phyloP scores from a whole-genome alignment of 345 rosid species.

The Eucalyptus curtisii region DNA sequence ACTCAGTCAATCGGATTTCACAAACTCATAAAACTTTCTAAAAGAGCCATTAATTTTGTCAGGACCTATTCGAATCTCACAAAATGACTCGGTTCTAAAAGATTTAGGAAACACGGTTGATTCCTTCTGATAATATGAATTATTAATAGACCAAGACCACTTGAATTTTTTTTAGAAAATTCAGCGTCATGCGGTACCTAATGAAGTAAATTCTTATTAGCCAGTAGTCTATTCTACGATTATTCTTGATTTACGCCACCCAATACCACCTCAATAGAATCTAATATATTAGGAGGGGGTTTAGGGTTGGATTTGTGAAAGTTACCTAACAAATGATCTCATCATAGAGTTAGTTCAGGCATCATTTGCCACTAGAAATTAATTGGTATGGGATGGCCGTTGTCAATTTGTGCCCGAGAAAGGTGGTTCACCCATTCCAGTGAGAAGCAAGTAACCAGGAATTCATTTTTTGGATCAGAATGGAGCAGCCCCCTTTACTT shows the following conservation, averaged over 20 bases:
- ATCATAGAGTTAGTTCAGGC: not conserved
- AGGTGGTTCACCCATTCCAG: not conserved
- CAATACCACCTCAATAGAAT: not conserved
- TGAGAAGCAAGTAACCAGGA: not conserved
- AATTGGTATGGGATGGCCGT: not conserved
- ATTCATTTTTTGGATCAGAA: not conserved
- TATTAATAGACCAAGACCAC: not conserved
- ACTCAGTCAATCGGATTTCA: not conserved
- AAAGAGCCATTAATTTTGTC: not conserved
- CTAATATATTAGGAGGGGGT: not conserved
- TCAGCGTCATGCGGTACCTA: not conserved
- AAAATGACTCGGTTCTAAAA: not conserved
- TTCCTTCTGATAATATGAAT: not conserved
- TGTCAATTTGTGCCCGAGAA: not conserved
- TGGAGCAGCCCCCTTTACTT: not conserved
- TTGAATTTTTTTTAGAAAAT: not conserved
- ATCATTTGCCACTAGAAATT: not conserved
- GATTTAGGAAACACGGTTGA: not conserved
- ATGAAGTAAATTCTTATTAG: not conserved
- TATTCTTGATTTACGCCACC: not conserved
- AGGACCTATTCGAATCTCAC: not conserved
- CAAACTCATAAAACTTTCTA: not conserved
- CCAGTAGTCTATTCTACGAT: not conserved
- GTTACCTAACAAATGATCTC: not conserved
- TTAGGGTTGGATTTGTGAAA: not conserved